Percentiles rank a stretch among this genome's conserved stretches.
These are phyloP conservation scores for Rubia tinctorum DNA, from an alignment of 305 asterid genomes.

Conservation along the genomic window DNA sequence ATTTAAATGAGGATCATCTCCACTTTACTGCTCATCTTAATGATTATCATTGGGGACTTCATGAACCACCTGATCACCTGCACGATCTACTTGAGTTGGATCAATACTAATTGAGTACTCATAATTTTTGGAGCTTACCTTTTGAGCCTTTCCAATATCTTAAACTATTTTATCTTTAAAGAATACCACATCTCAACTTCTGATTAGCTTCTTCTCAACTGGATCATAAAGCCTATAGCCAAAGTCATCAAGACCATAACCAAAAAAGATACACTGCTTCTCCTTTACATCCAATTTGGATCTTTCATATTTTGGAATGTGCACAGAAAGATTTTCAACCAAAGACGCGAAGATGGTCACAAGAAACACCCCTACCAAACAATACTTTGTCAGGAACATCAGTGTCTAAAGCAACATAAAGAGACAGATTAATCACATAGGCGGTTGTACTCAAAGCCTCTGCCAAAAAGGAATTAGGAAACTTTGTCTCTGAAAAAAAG, in stretches of 20 bases:
- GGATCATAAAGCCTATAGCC: background rate
- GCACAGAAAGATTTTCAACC: constrained; percentile 5
- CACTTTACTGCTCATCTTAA: background rate
- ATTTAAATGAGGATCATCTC: no score
- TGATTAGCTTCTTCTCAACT: background rate
- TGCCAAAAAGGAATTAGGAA: no score
- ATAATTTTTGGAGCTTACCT: no score
- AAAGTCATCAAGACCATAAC: background rate
- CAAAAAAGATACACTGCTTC: background rate
- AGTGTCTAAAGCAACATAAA: no score
- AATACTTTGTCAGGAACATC: background rate
- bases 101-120: no score
- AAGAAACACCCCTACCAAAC: background rate
- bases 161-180: background rate
- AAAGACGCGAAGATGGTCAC: constrained; percentile 7
- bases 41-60: no score
- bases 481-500: no score
- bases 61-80: no score
- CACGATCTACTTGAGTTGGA: no score
- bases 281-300: background rate
- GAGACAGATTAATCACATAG: no score
- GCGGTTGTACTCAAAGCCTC: no score
- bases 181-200: background rate
- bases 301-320: constrained; percentile 6
- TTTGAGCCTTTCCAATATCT: background rate